Evolutionary conservation across 192 early-diverging fungal species (phyloP).

Genomic region (Entrophospora sp.): DNA sequence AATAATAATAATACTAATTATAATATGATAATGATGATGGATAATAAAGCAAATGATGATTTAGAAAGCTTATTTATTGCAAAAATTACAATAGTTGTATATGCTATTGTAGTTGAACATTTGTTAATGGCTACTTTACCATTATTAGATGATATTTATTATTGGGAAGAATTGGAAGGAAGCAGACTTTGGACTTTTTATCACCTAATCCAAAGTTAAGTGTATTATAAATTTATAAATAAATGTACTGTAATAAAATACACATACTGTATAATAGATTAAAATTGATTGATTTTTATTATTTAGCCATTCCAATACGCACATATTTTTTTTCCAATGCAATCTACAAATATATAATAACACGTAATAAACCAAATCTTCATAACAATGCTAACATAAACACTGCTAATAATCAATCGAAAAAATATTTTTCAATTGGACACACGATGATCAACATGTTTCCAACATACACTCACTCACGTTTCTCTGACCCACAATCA

Average conservation of each 20-base stretch:
- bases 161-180: conserved; percentile 52
- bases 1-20: neutral
- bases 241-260: no score
- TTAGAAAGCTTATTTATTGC: conserved; percentile 41
- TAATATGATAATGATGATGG: no score
- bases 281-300: no score
- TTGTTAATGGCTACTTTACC: conserved; percentile 54
- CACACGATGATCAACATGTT: conserved; percentile 24
- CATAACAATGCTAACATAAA: no score
- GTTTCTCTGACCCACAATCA: conserved; percentile 22
- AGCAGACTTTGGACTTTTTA: conserved; percentile 29
- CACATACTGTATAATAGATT: no score
- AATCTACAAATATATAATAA: no score
- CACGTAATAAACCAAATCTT: no score
- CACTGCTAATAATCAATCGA: no score
- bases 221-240: conserved; percentile 22
- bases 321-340: no score
- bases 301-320: no score
- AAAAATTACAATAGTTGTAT: conserved; percentile 43
- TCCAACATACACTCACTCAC: conserved; percentile 24
- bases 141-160: conserved; percentile 50
- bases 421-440: no score
- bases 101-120: conserved; percentile 46
- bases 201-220: conserved; percentile 38
- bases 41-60: neutral